phyloP scores from a whole-genome alignment of 2,329 filamentous ascomycete genomes.

The Fusarium xylarioides region DNA sequence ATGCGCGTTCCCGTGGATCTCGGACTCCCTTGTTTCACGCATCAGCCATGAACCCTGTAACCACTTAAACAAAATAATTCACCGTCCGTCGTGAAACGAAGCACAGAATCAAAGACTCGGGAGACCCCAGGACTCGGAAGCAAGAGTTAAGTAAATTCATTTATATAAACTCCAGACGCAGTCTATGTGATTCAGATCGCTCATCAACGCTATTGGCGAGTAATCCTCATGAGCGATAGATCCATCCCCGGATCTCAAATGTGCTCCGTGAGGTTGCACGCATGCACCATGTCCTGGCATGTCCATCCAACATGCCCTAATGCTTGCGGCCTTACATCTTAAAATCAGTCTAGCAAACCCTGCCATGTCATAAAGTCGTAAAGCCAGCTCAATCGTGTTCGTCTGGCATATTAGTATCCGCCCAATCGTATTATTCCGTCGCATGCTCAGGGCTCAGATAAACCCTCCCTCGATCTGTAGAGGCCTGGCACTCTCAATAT shows the following conservation, averaged over 20 bases:
- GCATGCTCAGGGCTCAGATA: slow-evolving; percentile 30
- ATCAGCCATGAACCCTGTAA: slow-evolving; percentile 19
- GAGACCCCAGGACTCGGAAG: background rate
- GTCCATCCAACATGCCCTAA: slow-evolving; percentile 32
- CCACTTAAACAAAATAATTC: background rate
- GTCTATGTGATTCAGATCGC: slow-evolving; percentile 34
- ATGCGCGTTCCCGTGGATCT: slow-evolving; percentile 20
- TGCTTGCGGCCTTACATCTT: slow-evolving; percentile 23
- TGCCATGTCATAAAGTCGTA: slow-evolving; percentile 37
- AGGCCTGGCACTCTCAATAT: slow-evolving; percentile 59
- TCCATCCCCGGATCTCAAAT: slow-evolving; percentile 24
- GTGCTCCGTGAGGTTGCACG: slow-evolving; percentile 36
- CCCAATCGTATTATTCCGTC: background rate
- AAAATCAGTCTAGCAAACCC: slow-evolving; percentile 32
- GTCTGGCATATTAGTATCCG: slow-evolving; percentile 13
- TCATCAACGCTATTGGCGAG: slow-evolving; percentile 23
- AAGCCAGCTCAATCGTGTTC: slow-evolving; percentile 18
- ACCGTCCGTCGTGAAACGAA: background rate
- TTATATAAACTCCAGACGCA: slow-evolving; percentile 22
- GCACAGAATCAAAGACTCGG: background rate
- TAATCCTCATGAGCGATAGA: slow-evolving; percentile 6
- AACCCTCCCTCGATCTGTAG: slow-evolving; percentile 35
- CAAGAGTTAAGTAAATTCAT: background rate
- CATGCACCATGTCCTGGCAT: slow-evolving; percentile 14
- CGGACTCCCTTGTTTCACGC: slow-evolving; percentile 19